These are phyloP conservation scores for Hemisphaericaspora lyxosophila DNA, from an alignment of 1,139 yeast genomes.

Conservation along the genomic window DNA sequence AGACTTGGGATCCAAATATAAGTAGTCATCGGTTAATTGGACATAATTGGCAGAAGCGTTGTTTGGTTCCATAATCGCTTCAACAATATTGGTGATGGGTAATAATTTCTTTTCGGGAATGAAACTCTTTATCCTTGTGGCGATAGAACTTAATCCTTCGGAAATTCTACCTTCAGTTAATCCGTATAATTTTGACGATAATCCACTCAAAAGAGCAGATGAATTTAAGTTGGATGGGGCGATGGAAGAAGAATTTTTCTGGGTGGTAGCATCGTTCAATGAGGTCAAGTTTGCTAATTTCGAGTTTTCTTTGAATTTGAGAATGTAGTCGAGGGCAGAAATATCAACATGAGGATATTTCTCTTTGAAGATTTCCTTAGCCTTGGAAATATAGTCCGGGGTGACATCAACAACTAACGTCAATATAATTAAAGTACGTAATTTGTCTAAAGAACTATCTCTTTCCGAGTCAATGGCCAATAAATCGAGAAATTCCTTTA, in stretches of 20 bases:
- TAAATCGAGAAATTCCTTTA: conserved; percentile 58
- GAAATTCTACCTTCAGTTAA: conserved; percentile 78
- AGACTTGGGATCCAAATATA: conserved; percentile 86
- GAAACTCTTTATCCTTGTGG: conserved; percentile 82
- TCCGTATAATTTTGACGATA: conserved; percentile 76
- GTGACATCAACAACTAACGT: conserved; percentile 61
- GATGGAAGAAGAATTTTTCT: conserved; percentile 15
- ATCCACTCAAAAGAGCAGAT: conserved; percentile 72
- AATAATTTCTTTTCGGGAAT: conserved; percentile 85
- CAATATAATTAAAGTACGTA: conserved; percentile 82
- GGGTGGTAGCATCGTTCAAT: conserved; percentile 16
- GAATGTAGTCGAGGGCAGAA: conserved; percentile 66
- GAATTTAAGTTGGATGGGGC: conserved; percentile 27
- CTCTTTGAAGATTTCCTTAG: conserved; percentile 58
- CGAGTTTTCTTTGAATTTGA: conserved; percentile 76
- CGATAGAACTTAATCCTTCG: conserved; percentile 82
- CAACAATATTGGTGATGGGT: conserved; percentile 88
- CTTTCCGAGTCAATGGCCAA: conserved; percentile 50
- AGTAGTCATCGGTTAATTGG: conserved; percentile 79
- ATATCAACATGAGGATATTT: conserved; percentile 61
- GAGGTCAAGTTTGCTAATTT: conserved; percentile 56
- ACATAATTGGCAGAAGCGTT: conserved; percentile 60
- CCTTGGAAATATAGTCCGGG: conserved; percentile 58
- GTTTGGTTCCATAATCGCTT: conserved; percentile 84
- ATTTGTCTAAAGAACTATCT: conserved; percentile 69